Base-by-base conservation (phyloP, 805 yeast species). In the Maudiozyma serrabonitensis region DNA sequence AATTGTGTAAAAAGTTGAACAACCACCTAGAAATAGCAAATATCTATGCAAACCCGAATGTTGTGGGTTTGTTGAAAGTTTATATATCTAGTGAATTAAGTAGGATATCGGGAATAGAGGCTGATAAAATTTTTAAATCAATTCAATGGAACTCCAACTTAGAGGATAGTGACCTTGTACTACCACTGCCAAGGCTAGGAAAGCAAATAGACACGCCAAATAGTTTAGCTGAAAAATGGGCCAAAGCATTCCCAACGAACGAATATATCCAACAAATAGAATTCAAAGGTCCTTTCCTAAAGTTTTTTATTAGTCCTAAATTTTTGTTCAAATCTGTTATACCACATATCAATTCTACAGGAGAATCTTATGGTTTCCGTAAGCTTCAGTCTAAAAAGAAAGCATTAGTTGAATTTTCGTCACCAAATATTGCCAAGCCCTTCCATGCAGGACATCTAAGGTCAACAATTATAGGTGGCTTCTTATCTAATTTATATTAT, bases 371-470 rank as follows among this genome's bases (percentile, higher is more conserved):
- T 67, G 99, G 99, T 56, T 70, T 80, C 44, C 73, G 82, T 56
- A 85, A 89, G 46, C 59, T 86, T 49, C 96, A 95, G 50, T 69
- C 70, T 41, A 81, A 80, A 55, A 84, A 88, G 71, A 82, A 75
- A 55, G 75, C 85, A 16, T 60, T 88, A 43, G 78, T 93, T 56
- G 99, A 91, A 69, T 91, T 91, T 62, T 87, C 96, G 1, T 90
- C 97, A 37, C 99, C 99, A 56, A 91, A 91, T 70, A 90, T 91
- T 63, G 99, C 99, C 56, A 91, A 91, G 72, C 99, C 99, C 15
- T 91, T 91, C 84, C 99, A 91, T 66, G 99, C 99, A 49, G 99
- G 99, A 50, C 99, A 91, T 69, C 79, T 91, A 69, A 83, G 99
- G 69, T 86, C 95, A 40, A 91, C 99, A 43, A 91, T 91, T 64